Evolutionary conservation across 306 rosid genomes (phyloP).

Genomic region (Ziziphus jujuba): DNA sequence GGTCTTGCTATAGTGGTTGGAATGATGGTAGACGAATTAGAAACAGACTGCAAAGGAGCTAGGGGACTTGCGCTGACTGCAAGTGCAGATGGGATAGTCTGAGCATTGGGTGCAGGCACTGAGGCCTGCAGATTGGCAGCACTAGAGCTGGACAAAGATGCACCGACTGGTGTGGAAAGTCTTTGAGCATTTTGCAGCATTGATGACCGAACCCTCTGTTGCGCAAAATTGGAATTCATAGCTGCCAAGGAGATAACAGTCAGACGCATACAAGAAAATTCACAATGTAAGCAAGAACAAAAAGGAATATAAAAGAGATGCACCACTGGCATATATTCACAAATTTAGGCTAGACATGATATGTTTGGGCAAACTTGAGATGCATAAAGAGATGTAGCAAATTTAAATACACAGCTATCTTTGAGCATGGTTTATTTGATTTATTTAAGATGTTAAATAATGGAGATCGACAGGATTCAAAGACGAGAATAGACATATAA

Average conservation of each 20-base stretch:
- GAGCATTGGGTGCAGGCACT: conserved; percentile 15
- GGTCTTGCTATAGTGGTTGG: conserved; percentile 40
- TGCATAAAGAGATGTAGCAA: no score
- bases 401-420: no score
- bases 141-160: conserved; percentile 27
- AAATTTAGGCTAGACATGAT: no score
- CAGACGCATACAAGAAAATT: neutral
- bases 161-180: conserved; percentile 26
- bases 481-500: no score
- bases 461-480: no score
- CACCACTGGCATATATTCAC: no score
- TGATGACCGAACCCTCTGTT: conserved; percentile 35
- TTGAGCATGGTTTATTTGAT: no score
- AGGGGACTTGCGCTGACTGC: conserved; percentile 16
- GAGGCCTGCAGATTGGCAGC: conserved; percentile 31
- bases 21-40: conserved; percentile 25
- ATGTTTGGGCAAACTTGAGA: no score
- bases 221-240: conserved; percentile 29
- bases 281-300: neutral
- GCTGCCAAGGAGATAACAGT: conserved; percentile 35
- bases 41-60: conserved; percentile 31
- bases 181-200: conserved; percentile 38
- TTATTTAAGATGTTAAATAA: no score
- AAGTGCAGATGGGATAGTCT: conserved; percentile 18
- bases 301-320: neutral